These are phyloP conservation scores for Botryotinia calthae DNA, from an alignment of 2,329 filamentous ascomycete genomes.

Conservation along the genomic window DNA sequence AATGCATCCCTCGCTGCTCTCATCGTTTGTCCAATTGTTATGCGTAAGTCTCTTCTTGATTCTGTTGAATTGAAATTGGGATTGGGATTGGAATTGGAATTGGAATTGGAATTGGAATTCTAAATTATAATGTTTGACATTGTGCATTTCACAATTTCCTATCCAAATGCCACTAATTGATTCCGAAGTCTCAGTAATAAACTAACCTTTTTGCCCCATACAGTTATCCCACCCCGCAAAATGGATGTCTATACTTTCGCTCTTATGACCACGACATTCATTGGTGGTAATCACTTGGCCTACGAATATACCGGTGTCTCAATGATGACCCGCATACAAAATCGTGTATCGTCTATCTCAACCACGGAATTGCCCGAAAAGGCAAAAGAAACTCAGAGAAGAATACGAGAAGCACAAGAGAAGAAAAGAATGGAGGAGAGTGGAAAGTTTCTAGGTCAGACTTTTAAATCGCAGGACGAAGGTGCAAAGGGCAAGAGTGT, in stretches of 20 bases:
- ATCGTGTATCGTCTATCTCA: neutral
- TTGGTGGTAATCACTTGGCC: constrained; percentile 36
- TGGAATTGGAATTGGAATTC: neutral
- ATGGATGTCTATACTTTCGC: constrained; percentile 59
- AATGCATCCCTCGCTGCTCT: constrained; percentile 45
- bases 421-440: constrained; percentile 24
- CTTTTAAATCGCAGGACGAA: neutral
- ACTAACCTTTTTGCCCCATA: neutral
- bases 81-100: neutral
- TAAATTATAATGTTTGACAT: neutral
- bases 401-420: constrained; percentile 28
- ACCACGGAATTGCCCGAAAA: constrained; percentile 26
- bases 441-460: neutral
- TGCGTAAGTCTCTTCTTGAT: constrained; percentile 27
- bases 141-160: neutral
- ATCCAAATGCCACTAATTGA: neutral
- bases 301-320: constrained; percentile 35
- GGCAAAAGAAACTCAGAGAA: constrained; percentile 31
- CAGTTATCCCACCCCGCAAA: constrained; percentile 57
- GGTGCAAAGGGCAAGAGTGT: constrained; percentile 11
- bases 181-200: neutral
- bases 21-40: constrained; percentile 53
- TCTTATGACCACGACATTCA: constrained; percentile 44
- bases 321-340: constrained; percentile 28
- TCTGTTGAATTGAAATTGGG: neutral